These are phyloP conservation scores for Pythium dissimile DNA, from an alignment of 352 stramenopile genomes.

Conservation along the genomic window DNA sequence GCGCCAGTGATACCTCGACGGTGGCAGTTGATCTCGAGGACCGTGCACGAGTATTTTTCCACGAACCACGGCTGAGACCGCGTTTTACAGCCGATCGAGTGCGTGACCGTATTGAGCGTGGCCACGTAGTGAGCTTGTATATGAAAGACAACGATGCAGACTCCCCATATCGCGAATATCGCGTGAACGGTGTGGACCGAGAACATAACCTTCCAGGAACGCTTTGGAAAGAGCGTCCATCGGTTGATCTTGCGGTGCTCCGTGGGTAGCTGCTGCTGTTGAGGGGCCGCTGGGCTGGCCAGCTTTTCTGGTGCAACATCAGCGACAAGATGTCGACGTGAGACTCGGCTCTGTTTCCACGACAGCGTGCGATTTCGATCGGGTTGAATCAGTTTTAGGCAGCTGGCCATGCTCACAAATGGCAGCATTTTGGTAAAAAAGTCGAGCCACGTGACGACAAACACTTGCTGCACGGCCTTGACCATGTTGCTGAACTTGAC, in stretches of 20 bases:
- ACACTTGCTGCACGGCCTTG: conserved; percentile 19
- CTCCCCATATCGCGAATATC: conserved; percentile 1
- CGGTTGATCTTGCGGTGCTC: too few species aligned
- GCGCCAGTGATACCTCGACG: conserved; percentile 3
- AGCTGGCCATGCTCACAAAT: conserved; percentile 17
- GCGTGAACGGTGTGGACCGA: not conserved
- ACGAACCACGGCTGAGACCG: conserved; percentile 21
- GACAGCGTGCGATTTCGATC: not conserved
- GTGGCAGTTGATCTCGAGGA: conserved; percentile 28
- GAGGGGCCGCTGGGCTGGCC: not conserved
- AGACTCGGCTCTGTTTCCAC: not conserved
- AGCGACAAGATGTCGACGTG: not conserved
- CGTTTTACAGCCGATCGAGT: conserved; percentile 17
- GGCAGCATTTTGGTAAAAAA: conserved; percentile 24
- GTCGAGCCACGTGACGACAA: conserved; percentile 20
- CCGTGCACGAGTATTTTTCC: conserved; percentile 17
- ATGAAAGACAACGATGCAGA: conserved; percentile 6
- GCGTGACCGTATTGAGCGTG: not conserved
- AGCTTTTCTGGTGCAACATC: not conserved
- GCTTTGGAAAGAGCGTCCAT: not conserved
- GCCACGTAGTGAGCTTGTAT: not conserved
- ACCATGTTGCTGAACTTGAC: conserved; percentile 13
- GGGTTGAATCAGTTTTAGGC: conserved; percentile 8
- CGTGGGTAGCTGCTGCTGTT: not conserved
- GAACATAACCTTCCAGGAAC: not conserved